Base-by-base conservation (phyloP, 768 basidiomycete genomes). In the Leccinum fibrillosum region DNA sequence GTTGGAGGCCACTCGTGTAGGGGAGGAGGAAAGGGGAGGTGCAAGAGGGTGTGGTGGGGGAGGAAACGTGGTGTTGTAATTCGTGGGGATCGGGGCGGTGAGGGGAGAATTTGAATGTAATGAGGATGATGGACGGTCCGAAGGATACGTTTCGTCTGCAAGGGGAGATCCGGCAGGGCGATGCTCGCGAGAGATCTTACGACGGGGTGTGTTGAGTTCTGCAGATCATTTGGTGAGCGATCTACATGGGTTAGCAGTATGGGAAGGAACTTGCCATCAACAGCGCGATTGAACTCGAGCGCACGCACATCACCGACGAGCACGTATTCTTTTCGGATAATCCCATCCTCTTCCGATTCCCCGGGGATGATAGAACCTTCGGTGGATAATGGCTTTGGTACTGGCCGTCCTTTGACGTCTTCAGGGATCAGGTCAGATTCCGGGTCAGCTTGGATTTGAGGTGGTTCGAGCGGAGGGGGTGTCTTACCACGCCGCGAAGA, bases 251-350 rank as follows among this genome's bases (percentile, higher is more conserved):
- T 15, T 13, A 35, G 11, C 4, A 39, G 13, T 32, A 44, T 23
- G 8, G 13, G 51, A 39, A 50, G 26, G 25, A 17, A 72, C 85
- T 65, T 60, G 90, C 95, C 95, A 76, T 98, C 96, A 2, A 96
- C 89, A 3, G 93, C 84, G 15, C 86, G 85, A 69, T 92, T 93
- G 70, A 98, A 92, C 69, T 98, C 95, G 2, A 98, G 90, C 2
- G 91, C 91, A 52, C 88, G 81, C 54, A 83, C 85, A 71, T 99
- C 94, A 45, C 89, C 94, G 1, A 98, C 91, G 1, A 99, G 82
- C 0, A 98, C 96, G 65, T 99, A 99, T 67, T 98, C 96, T 61
- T 86, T 82, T 53, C 88, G 81, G 51, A 92, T 78, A 52, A 86
- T 76, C 0, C 89, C 89, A 66, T 92, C 90, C 67, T 92, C 90